Percentiles rank a stretch among this genome's conserved stretches.
phyloP scores from a whole-genome alignment of 1,284 basidiomycete genomes.

The Porogramme epimiltina region DNA sequence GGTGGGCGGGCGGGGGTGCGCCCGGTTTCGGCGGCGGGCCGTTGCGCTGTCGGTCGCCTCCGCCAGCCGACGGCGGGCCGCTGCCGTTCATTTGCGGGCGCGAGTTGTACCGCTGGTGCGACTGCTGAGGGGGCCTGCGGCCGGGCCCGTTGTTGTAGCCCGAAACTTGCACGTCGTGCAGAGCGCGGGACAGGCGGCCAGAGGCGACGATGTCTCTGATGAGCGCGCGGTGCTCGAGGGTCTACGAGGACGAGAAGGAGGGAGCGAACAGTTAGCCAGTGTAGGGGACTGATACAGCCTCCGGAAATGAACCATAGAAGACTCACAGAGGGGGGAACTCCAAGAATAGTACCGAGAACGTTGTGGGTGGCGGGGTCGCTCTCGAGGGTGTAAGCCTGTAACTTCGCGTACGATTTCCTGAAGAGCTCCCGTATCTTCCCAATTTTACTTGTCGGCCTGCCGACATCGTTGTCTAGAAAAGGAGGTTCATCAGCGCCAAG shows the following conservation, averaged over 20 bases:
- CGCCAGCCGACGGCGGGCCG: too few relatives aligned
- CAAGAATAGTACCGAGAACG: constrained; percentile 28
- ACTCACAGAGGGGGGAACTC: constrained; percentile 21
- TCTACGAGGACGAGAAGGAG: background rate
- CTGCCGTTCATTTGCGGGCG: background rate
- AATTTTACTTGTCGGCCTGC: constrained; percentile 37
- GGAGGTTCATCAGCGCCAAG: background rate
- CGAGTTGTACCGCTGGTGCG: constrained; percentile 1
- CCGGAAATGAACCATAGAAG: background rate
- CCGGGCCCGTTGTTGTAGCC: background rate
- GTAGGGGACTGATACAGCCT: too few relatives aligned
- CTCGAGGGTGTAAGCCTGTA: constrained; percentile 20
- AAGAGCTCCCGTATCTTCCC: constrained; percentile 37
- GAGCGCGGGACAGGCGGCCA: constrained; percentile 12
- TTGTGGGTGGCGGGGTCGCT: constrained; percentile 16
- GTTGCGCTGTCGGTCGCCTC: background rate
- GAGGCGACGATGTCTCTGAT: constrained; percentile 18
- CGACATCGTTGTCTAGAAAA: constrained; percentile 41
- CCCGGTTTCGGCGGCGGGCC: background rate
- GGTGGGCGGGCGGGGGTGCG: background rate
- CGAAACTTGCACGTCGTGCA: constrained; percentile 8
- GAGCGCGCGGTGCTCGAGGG: constrained; percentile 13
- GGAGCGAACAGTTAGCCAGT: background rate
- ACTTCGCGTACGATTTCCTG: constrained; percentile 31
- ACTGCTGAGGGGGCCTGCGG: constrained; percentile 3